These are phyloP conservation scores for Lasiosphaeria miniovina DNA, from an alignment of 495 filamentous ascomycete species.

Conservation along the genomic window DNA sequence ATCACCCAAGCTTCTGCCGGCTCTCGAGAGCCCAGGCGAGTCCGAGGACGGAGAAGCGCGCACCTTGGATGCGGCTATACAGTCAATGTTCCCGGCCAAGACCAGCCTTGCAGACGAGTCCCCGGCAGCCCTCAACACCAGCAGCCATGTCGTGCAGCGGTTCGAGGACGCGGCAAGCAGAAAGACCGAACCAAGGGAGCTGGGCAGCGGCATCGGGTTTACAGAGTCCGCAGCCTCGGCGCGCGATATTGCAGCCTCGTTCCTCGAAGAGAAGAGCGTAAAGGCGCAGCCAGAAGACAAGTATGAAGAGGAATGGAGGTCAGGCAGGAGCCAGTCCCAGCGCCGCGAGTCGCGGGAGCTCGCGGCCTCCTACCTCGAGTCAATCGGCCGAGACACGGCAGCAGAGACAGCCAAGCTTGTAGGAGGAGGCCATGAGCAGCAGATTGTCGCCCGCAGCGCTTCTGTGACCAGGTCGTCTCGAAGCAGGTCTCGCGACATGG, in stretches of 20 bases:
- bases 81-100: background rate
- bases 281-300: background rate
- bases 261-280: constrained; percentile 7
- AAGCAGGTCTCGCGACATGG: constrained; percentile 9
- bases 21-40: constrained; percentile 16
- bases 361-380: constrained; percentile 24
- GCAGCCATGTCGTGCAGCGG: constrained; percentile 37
- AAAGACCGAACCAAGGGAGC: constrained; percentile 32
- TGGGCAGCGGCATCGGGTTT: constrained; percentile 9
- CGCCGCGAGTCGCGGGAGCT: constrained; percentile 15
- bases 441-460: too few relatives aligned
- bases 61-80: constrained; percentile 5
- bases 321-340: constrained; percentile 9
- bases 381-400: background rate
- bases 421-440: background rate
- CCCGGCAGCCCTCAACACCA: constrained; percentile 31
- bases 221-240: constrained; percentile 15
- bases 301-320: constrained; percentile 5
- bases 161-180: constrained; percentile 38
- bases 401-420: background rate
- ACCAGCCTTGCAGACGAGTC: constrained; percentile 22
- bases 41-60: background rate
- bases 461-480: background rate
- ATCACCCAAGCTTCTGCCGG: constrained; percentile 27
- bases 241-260: constrained; percentile 14